Base-by-base conservation (phyloP, 371 early-diverging fungal genomes). In the Paraphysoderma sedebokerense region DNA sequence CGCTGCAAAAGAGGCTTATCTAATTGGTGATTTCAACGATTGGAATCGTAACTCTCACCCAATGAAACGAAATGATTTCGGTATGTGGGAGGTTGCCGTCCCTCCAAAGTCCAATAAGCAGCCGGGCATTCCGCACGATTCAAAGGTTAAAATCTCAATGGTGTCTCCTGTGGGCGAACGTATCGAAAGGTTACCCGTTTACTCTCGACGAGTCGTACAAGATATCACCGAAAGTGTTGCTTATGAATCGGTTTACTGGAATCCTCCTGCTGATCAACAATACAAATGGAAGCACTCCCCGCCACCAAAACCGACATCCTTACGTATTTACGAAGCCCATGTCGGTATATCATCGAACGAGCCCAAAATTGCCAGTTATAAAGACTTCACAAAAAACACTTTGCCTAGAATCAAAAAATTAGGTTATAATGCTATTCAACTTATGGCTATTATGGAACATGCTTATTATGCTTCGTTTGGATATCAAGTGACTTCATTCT, bases 401-500 rank as follows among this genome's bases (percentile, higher is more conserved):
- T 65, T 95, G n/a, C 91, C 89, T 20, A 72, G 88, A 48, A 88
- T 95, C 60, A 72, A 72, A 47, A 64, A 81, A 46, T 71, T 88
- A 9, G 92, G 92, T 0, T 95, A 95, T 73, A 92, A 96, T 61
- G 67, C 80, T 0, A 83, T 96, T 53, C 93, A 96, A 66, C 59
- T 96, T 37, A 96, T 96, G 96, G 96, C 93, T 31, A 68, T 96
- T 35, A 92, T 92, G 92, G 96, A 96, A 61, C 96, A 96, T 53
- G 92, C 93, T n/a, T 96, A 96, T 62, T 96, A 93, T 57, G 96
- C 92, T 31, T 81, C 82, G 8, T 95, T 95, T 57, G 96, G 96
- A 2, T 96, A 96, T 59, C 95, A 96, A 60, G 92, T 96, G 35
- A 90, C 95, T 28, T 84, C 77, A 47, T 93, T 92, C 61, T 96